Evolutionary conservation across 2,329 filamentous ascomycete species (phyloP), one percentile per base, ranked within the genome.

Genomic region (Chaetoscypha palmicola): DNA sequence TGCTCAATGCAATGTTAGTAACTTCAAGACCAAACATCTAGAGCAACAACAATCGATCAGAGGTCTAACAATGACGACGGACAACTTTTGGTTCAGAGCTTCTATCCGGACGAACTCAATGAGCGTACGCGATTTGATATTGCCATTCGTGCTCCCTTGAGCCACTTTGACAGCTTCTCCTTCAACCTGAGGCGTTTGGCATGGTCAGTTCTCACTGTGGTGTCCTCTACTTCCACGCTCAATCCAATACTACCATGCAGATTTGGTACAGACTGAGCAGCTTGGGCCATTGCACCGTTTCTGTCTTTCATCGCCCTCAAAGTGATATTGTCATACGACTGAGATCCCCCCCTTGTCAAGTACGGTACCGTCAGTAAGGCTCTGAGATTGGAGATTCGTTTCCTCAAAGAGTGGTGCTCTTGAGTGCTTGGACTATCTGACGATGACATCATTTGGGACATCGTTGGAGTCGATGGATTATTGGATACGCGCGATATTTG

Each of bases 381-480:
- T 42, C 49, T 54, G 17, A 60, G 43, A 35, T 58, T 53, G 4
- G 56, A 58, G 12, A 62, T 42, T 40, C 53, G 51, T 37, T 56
- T 55, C 10, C 57, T 46, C 26, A 62, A 40, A 38, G 49, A 57
- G 19, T 50, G 44, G 17, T 39, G 35, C 5, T 37, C 50, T 14
- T 55, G 40, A 12, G 40, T 36, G 36, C 54, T 56, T 3, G 63
- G 65, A 49, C 64, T 67, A 38, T 65, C 58, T 45, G 65, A 62
- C 2, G 64, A 66, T 38, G 66, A 65, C 36, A 63, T 64, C 42
- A 63, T 66, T 36, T 48, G 55, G 19, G 52, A 58, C 46, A 61
- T 62, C 7, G 48, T 31, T 9, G 51, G 44, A 31, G 49, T 22
- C 31, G 49, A 38, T 22, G 44, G 41, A 40, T 38, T 41, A 44